These are phyloP conservation scores for Pleodorina starrii DNA, from an alignment of 139 green algal genomes.

Conservation along the genomic window DNA sequence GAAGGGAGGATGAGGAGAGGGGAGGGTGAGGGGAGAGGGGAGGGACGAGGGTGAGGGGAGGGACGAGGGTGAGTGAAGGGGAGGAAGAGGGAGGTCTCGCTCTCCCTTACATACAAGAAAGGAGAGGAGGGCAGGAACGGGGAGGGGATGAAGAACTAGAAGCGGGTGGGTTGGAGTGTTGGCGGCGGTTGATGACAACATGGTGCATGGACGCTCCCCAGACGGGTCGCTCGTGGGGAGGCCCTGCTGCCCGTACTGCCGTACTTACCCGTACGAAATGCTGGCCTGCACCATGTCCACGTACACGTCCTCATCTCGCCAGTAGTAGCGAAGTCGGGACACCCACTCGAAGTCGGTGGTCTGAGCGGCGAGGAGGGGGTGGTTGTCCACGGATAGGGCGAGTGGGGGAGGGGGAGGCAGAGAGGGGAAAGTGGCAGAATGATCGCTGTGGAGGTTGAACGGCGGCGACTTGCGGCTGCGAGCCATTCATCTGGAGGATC, in stretches of 20 bases:
- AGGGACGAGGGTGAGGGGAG: neutral
- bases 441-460: no score
- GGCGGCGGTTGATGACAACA: no score
- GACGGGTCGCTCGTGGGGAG: no score
- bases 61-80: neutral
- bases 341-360: constrained; percentile 88
- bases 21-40: neutral
- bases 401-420: neutral
- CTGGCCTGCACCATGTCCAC: constrained; percentile 86
- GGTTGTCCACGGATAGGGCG: neutral
- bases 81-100: neutral
- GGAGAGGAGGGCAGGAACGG: neutral
- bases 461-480: no score
- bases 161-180: no score
- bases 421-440: no score
- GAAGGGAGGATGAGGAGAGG: neutral
- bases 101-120: no score
- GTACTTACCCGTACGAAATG: constrained; percentile 41
- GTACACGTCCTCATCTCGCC: constrained; percentile 77
- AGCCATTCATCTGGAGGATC: no score
- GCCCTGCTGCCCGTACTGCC: no score
- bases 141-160: neutral
- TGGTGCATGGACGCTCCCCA: no score
- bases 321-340: constrained; percentile 87
- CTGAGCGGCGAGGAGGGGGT: neutral